phyloP scores from a whole-genome alignment of 768 basidiomycete genomes.

The Boletellus sp. region DNA sequence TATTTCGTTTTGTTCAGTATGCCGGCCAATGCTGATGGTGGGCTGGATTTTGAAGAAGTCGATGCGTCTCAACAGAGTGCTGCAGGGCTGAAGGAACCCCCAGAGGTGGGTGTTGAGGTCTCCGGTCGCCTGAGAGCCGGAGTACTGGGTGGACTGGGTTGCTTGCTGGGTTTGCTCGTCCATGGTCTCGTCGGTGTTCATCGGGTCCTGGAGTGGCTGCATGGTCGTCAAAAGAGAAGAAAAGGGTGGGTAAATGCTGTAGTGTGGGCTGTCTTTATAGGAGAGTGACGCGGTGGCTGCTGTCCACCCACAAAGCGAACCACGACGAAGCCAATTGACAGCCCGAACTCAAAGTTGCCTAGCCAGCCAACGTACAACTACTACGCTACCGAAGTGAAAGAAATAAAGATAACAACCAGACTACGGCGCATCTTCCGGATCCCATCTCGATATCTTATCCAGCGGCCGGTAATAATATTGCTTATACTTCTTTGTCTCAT shows the following conservation, averaged over 20 bases:
- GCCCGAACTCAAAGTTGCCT: slow-evolving; percentile 16
- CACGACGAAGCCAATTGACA: no score
- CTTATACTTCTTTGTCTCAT: slow-evolving; percentile 79
- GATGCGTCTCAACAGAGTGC: slow-evolving; percentile 46
- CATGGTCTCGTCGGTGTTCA: slow-evolving; percentile 26
- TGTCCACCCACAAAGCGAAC: slow-evolving; percentile 18
- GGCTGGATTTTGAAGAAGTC: slow-evolving; percentile 57
- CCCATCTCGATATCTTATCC: slow-evolving; percentile 70
- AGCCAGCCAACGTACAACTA: slow-evolving; percentile 9
- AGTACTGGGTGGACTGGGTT: slow-evolving; percentile 37
- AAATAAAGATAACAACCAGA: slow-evolving; percentile 4
- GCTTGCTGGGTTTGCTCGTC: slow-evolving; percentile 38
- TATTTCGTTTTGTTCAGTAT: slow-evolving; percentile 42
- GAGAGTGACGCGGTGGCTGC: slow-evolving; percentile 9
- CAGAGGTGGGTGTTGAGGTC: slow-evolving; percentile 45
- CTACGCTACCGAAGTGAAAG: neutral
- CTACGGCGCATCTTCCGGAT: slow-evolving; percentile 56
- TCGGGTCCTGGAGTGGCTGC: slow-evolving; percentile 18
- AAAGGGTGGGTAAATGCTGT: neutral
- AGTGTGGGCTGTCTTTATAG: slow-evolving; percentile 20
- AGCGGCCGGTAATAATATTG: slow-evolving; percentile 81
- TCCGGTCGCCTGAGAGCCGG: slow-evolving; percentile 25
- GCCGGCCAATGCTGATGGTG: slow-evolving; percentile 54
- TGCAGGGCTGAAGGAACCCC: slow-evolving; percentile 71
- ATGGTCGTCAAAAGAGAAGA: slow-evolving; percentile 6